Evolutionary conservation across 169 alveolate species (phyloP), one percentile per base, ranked within the genome.

Genomic region (Amoebophrya sp.): DNA sequence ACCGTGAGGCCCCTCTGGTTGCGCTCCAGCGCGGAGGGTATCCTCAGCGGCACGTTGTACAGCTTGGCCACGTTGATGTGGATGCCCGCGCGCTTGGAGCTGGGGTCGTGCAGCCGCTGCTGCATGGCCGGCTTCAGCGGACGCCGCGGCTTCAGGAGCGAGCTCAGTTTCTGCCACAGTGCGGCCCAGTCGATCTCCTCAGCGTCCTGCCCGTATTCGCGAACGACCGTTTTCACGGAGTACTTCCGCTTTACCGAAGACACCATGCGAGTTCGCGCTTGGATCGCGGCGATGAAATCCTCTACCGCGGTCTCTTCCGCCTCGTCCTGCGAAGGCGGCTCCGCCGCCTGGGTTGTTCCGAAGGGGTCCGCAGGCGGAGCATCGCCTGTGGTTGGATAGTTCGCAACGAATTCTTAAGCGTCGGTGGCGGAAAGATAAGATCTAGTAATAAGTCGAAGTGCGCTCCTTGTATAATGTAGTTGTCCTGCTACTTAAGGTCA

Each of bases 121-220:
- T 66, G 83, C 29, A 66, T 18, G 35, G 83, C 32, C 7, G 83
- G 83, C 83, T 66, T 66, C 83, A 66, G 83, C 29, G 83, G 83
- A 0, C 83, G 83, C 83, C 18, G 1, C 35, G 83, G 83, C 83
- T 66, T 66, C 83, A 66, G 32, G 32, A 66, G 1, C 32, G 1
- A 7, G 32, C 10, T 0, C 83, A 66, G 38, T 25, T 66, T 2
- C 32, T 7, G 38, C 83, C 83, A 66, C 7, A 66, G 1, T 25
- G 83, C 83, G 10, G 83, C 83, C 83, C 83, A 66, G 83, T 66
- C 83, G 83, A 66, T 66, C 83, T 18, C 39, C 83, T 66, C 83
- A 7, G 83, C 83, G 35, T 66, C 83, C 32, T 66, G 83, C 29
- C 83, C 83, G 35, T 66, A 25, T 25, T 66, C 83, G 83, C 83